These are phyloP conservation scores for Cercospora sp. DNA, from an alignment of 2,329 filamentous ascomycete species.

Conservation along the genomic window DNA sequence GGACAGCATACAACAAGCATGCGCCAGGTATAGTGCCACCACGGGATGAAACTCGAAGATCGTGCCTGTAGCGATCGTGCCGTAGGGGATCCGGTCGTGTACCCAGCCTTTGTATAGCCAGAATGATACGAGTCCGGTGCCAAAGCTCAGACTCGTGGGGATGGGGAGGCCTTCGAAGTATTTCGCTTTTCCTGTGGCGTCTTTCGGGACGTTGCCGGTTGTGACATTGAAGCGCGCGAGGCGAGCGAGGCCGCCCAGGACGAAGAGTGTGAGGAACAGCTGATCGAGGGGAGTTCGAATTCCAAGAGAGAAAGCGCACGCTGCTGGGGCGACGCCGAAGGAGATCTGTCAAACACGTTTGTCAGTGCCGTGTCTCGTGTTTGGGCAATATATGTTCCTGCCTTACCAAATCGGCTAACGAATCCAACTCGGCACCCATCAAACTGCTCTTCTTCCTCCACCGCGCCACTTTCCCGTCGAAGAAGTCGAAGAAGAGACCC, in stretches of 20 bases:
- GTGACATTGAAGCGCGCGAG: constrained; percentile 98
- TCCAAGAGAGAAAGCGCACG: constrained; percentile 84
- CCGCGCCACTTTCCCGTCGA: constrained; percentile 93
- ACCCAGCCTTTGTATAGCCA: constrained; percentile 83
- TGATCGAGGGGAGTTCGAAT: constrained; percentile 83
- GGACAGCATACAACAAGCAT: constrained; percentile 92
- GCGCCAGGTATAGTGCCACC: constrained; percentile 76
- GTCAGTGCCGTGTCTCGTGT: background rate
- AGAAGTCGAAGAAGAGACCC: constrained; percentile 94
- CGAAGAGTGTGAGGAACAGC: constrained; percentile 79
- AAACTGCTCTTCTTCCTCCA: constrained; percentile 96
- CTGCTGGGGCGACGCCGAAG: constrained; percentile 87
- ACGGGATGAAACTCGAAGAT: constrained; percentile 80
- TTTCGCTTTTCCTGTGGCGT: constrained; percentile 82
- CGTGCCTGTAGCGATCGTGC: constrained; percentile 66
- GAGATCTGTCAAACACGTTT: constrained; percentile 66
- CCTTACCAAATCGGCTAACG: constrained; percentile 83
- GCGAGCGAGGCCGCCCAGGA: constrained; percentile 89
- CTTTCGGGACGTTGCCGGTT: constrained; percentile 83
- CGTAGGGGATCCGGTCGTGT: constrained; percentile 74
- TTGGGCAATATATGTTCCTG: background rate
- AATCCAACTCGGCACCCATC: constrained; percentile 98
- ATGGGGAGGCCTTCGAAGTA: constrained; percentile 98
- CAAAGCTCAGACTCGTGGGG: constrained; percentile 77
- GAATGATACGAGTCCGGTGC: constrained; percentile 78